phyloP scores from a whole-genome alignment of 176 grass and related monocot species.

The Lolium rigidum region DNA sequence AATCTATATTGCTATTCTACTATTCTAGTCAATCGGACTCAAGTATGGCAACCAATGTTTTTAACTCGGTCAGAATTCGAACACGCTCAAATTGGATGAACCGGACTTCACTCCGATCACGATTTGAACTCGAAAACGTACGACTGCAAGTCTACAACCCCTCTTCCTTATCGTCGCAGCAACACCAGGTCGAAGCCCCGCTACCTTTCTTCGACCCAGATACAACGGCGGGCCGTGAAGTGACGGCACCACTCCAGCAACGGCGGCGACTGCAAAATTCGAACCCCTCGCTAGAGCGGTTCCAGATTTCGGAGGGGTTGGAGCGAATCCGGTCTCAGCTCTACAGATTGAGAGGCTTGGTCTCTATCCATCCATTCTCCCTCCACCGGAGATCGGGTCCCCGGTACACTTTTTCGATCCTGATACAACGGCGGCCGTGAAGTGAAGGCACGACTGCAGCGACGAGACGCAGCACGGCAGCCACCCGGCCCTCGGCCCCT shows the following conservation, averaged over 20 bases:
- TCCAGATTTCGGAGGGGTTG: background rate
- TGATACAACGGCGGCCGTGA: background rate
- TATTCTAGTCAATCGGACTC: too few relatives aligned
- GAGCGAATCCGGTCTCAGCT: background rate
- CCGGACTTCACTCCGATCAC: background rate
- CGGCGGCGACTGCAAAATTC: background rate
- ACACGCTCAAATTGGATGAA: background rate
- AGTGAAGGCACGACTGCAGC: background rate
- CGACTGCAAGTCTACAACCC: background rate
- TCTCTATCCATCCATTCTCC: background rate
- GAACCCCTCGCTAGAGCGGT: background rate
- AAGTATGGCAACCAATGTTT: background rate
- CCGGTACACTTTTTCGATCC: background rate
- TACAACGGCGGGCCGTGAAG: background rate
- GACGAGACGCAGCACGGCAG: background rate
- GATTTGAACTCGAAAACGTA: background rate
- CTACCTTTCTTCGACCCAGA: background rate
- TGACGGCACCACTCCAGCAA: background rate
- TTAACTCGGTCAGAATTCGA: background rate
- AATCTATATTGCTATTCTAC: too few relatives aligned
- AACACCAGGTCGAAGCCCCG: background rate
- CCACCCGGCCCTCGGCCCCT: background rate
- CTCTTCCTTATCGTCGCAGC: background rate
- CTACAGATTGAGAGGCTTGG: background rate
- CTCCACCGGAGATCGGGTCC: background rate